Conservation (phyloP, 192 early-diverging fungal species). For the Coemansia sp. region DNA sequence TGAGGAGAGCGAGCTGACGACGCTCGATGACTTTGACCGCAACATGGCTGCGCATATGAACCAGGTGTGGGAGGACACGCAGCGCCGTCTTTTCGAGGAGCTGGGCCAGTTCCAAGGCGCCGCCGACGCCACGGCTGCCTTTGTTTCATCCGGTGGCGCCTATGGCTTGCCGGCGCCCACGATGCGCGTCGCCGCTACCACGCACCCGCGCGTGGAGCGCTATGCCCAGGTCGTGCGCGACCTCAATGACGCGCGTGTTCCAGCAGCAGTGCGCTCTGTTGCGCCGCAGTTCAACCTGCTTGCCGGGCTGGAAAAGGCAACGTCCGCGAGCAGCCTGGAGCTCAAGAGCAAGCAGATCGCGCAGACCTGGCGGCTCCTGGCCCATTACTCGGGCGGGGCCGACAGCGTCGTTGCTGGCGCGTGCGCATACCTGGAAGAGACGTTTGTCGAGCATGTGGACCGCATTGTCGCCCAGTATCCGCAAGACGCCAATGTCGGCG, state of each 20-base stretch:
- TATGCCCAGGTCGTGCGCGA: conserved; percentile 40
- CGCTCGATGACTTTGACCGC: conserved; percentile 69
- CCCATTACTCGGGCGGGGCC: conserved; percentile 7
- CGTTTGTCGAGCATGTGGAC: conserved; percentile 58
- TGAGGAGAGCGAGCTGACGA: conserved; percentile 65
- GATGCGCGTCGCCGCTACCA: conserved; percentile 8
- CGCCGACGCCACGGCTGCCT: neutral
- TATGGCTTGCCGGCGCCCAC: neutral
- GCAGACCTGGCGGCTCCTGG: conserved; percentile 42
- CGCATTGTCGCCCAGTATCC: conserved; percentile 62
- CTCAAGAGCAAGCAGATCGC: conserved; percentile 52
- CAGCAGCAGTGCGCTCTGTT: conserved; percentile 2
- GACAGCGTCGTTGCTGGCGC: conserved; percentile 18
- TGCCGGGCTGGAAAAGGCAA: conserved; percentile 34
- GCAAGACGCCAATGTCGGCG: conserved; percentile 73
- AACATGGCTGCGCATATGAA: conserved; percentile 61
- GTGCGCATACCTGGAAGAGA: conserved; percentile 56
- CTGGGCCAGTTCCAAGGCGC: conserved; percentile 66
- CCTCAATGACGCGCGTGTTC: conserved; percentile 40
- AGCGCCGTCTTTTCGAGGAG: conserved; percentile 80
- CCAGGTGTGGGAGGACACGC: conserved; percentile 73
- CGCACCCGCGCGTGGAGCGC: conserved; percentile 41
- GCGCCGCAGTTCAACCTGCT: conserved; percentile 28
- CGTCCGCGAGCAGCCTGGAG: conserved; percentile 36
- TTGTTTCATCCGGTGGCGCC: conserved; percentile 3